Evolutionary conservation across 306 rosid genomes (phyloP).

Genomic region (Prunus fruticosa): DNA sequence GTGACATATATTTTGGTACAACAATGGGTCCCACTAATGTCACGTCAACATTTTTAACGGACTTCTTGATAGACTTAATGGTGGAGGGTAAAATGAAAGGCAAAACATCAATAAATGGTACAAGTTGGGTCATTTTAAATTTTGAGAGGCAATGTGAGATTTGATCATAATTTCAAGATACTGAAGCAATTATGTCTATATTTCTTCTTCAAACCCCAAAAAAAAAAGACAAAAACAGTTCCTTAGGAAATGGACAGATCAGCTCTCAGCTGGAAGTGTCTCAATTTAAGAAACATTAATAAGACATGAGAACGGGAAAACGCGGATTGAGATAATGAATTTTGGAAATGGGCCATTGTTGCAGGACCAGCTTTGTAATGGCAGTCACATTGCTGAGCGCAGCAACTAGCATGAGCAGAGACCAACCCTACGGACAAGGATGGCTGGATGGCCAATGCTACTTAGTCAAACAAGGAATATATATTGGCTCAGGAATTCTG

Average conservation of each 20-base stretch:
- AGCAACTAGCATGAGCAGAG: conserved; percentile 74
- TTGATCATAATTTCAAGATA: too few relatives aligned
- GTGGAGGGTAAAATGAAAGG: accelerated
- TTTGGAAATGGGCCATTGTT: not conserved
- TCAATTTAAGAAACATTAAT: not conserved
- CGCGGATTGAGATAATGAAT: not conserved
- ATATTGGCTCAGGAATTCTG: conserved; percentile 51
- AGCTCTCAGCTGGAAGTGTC: conserved; percentile 14
- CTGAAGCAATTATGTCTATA: too few relatives aligned
- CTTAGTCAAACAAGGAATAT: conserved; percentile 56
- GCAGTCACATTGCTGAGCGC: conserved; percentile 44
- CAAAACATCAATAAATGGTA: too few relatives aligned
- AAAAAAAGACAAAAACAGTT: not conserved
- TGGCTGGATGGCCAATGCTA: conserved; percentile 92
- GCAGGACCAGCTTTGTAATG: conserved; percentile 76
- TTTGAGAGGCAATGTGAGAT: accelerated
- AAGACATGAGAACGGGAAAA: not conserved
- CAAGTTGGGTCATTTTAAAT: too few relatives aligned
- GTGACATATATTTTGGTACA: too few relatives aligned
- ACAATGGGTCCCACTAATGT: too few relatives aligned
- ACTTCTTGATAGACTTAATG: accelerated
- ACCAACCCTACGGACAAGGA: conserved; percentile 65
- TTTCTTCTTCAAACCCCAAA: too few relatives aligned
- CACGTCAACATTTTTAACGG: too few relatives aligned
- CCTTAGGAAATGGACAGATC: conserved; percentile 17